phyloP scores from a whole-genome alignment of 2,329 filamentous ascomycete species.

The Botrytis tulipae region DNA sequence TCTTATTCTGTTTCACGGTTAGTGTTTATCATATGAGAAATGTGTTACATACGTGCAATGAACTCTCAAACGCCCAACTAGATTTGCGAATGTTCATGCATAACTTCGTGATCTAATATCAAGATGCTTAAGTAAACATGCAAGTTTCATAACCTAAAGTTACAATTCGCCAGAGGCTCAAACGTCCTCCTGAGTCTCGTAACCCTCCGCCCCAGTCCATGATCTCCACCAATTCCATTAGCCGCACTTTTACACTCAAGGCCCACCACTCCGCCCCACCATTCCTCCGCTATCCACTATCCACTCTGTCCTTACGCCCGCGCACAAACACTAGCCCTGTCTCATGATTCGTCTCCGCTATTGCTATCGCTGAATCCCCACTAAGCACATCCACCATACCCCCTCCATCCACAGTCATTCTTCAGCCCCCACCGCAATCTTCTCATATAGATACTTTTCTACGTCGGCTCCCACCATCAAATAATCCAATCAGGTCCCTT shows the following conservation, averaged over 20 bases:
- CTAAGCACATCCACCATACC: neutral
- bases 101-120: no score
- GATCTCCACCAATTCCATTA: neutral
- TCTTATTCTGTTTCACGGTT: neutral
- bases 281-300: neutral
- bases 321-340: neutral
- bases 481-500: neutral
- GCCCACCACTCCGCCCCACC: neutral
- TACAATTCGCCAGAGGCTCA: neutral
- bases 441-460: neutral
- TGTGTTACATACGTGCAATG: neutral
- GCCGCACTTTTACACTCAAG: neutral
- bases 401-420: neutral
- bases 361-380: neutral
- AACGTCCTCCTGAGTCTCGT: neutral
- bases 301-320: neutral
- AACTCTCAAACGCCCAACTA: neutral
- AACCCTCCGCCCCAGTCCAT: neutral
- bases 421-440: fast-evolving
- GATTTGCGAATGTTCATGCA: no score
- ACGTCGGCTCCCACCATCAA: no score
- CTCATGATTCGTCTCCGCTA: neutral
- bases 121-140: neutral
- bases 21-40: neutral
- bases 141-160: neutral